Conservation (phyloP, 495 filamentous ascomycete genomes). For the Podospora bellae-mahoneyi region DNA sequence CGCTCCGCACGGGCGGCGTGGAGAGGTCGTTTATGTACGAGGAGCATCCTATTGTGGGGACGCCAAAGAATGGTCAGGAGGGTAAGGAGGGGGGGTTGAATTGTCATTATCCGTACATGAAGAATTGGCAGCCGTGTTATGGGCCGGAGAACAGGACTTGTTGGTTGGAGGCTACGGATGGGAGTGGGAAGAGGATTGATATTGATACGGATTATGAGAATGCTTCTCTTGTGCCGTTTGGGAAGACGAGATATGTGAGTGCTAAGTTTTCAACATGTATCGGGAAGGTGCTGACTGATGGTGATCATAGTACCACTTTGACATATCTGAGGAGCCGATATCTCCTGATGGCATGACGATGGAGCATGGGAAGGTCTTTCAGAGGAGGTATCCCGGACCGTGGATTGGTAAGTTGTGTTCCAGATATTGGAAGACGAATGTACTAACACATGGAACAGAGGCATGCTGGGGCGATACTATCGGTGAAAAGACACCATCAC, state of each 20-base stretch:
- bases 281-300: neutral
- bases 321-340: constrained; percentile 19
- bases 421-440: neutral
- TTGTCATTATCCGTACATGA: constrained; percentile 15
- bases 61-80: constrained; percentile 18
- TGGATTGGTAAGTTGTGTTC: constrained; percentile 15
- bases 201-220: constrained; percentile 20
- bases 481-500: neutral
- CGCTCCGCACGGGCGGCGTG: constrained; percentile 5
- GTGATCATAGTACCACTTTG: constrained; percentile 11
- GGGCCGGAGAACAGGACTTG: constrained; percentile 12
- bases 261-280: neutral
- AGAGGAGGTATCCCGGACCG: constrained; percentile 15
- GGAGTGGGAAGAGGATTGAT: constrained; percentile 8
- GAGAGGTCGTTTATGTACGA: constrained; percentile 7
- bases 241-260: neutral
- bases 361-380: constrained; percentile 22
- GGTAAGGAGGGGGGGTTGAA: constrained; percentile 2
- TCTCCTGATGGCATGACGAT: constrained; percentile 18
- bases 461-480: constrained; percentile 57
- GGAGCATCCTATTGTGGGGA: constrained; percentile 2
- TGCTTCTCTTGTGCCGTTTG: constrained; percentile 2
- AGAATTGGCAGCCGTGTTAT: constrained; percentile 12
- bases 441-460: constrained; percentile 35
- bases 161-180: constrained; percentile 14